These are phyloP conservation scores for Chalaropsis ovoidea DNA, from an alignment of 2,329 filamentous ascomycete species.

Conservation along the genomic window DNA sequence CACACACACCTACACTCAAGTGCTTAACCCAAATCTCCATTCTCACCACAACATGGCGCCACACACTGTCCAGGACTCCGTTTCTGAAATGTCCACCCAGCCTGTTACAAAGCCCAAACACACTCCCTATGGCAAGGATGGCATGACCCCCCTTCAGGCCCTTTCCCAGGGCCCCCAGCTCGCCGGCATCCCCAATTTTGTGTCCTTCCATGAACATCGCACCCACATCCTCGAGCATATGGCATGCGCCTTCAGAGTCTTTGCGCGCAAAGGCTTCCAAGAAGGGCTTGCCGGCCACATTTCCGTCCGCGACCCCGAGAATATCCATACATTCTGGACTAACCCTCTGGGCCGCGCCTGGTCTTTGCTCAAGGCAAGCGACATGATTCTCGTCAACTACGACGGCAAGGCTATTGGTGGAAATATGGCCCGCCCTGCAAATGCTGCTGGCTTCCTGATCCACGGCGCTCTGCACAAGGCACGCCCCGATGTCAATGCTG, in stretches of 20 bases:
- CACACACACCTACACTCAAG: not conserved
- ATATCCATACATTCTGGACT: slow-evolving; percentile 34
- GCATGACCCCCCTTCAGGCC: slow-evolving; percentile 21
- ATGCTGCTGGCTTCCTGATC: slow-evolving; percentile 59
- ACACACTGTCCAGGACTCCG: not conserved
- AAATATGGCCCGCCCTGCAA: slow-evolving; percentile 45
- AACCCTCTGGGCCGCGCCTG: slow-evolving; percentile 58
- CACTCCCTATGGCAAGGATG: slow-evolving; percentile 20
- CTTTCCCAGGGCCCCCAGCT: slow-evolving; percentile 21
- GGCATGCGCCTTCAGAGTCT: slow-evolving; percentile 40
- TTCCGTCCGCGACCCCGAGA: slow-evolving; percentile 34
- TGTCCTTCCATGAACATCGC: slow-evolving; percentile 29
- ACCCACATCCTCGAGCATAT: slow-evolving; percentile 36
- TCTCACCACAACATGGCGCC: not conserved
- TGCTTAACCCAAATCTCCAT: not conserved
- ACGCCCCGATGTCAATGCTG: slow-evolving; percentile 52
- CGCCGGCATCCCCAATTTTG: slow-evolving; percentile 21
- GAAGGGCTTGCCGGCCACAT: slow-evolving; percentile 42
- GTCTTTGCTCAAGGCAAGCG: slow-evolving; percentile 51
- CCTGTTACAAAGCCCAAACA: not conserved
- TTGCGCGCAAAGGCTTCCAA: slow-evolving; percentile 38
- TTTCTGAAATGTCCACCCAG: not conserved
- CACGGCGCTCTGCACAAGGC: slow-evolving; percentile 55
- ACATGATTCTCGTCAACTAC: slow-evolving; percentile 56
- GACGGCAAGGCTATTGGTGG: slow-evolving; percentile 52